Conservation (phyloP, 2,329 filamentous ascomycete species). For the Fusarium citri region DNA sequence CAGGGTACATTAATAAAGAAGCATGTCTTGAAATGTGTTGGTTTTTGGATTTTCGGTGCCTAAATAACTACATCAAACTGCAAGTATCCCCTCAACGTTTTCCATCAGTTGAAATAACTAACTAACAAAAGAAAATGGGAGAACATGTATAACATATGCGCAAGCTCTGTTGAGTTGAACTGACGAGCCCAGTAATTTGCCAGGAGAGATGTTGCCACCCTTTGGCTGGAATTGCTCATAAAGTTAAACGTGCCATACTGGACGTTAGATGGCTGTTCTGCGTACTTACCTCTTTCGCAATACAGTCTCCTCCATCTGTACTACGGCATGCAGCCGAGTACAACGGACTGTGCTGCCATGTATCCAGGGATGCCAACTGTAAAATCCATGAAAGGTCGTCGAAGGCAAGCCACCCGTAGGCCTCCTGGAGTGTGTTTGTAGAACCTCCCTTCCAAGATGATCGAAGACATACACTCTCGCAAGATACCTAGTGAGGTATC, state of each 20-base stretch:
- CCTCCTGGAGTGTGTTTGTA: not conserved
- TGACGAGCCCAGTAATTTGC: too few relatives aligned
- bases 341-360: not conserved
- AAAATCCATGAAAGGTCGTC: not conserved
- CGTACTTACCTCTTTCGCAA: not conserved
- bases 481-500: not conserved
- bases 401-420: not conserved
- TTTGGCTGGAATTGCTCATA: not conserved
- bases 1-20: not conserved
- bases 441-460: not conserved
- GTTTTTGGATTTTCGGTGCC: too few relatives aligned
- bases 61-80: too few relatives aligned
- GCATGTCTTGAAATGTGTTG: too few relatives aligned
- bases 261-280: not conserved
- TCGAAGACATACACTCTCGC: too few relatives aligned
- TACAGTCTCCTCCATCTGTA: not conserved
- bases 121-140: too few relatives aligned
- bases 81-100: too few relatives aligned
- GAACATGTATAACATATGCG: too few relatives aligned
- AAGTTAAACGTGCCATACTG: not conserved
- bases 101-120: too few relatives aligned
- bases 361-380: not conserved
- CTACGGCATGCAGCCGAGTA: not conserved
- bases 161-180: too few relatives aligned
- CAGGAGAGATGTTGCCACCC: too few relatives aligned